Base-by-base conservation (phyloP, 169 alveolate species). In the Cryptosporidium viatorum region DNA sequence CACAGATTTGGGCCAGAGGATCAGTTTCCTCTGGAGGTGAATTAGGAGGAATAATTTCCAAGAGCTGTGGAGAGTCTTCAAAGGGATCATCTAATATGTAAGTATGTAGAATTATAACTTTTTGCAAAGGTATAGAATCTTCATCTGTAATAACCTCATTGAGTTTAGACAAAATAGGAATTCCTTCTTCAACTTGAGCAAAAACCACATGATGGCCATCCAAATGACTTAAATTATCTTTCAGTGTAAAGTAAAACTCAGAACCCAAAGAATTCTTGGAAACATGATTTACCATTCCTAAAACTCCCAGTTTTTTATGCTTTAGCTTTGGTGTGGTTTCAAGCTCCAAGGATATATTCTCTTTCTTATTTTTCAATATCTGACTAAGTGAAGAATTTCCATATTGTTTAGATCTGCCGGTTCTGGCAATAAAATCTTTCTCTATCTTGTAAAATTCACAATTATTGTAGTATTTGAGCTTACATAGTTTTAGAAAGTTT, bases 81-180 rank as follows among this genome's bases (percentile, higher is more conserved):
- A 93, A 96, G 0, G 98, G 98, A 73, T 97, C 99, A 74, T 96
- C 98, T 23, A 97, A 93, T 29, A 97, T 94, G 45, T 92, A 68
- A 14, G 98, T 93, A 52, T 97, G 99, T 31, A 85, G 92, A 31
- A 97, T 97, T 65, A 97, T 92, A n/a, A 97, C 94, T 75, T 96
- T 95, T 80, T 93, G 93, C 70, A 86, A 91, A 3, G 99, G 99
- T 18, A 96, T 80, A 50, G 91, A 91, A 26, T 93, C 89, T 43
- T 92, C 93, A 85, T 96, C 98, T 33, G 93, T 91, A 33, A 94
- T 86, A 3, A 96, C 93, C 37, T 92, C 91, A 91, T 96, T 97
- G 59, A 97, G 85, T 73, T 93, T 92, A 35, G 95, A 94, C 43
- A 96, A 69, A 2, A 94, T 85, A 31, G 95, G 96, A 26, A 92